Percentiles rank a stretch among this genome's conserved stretches.
These are phyloP conservation scores for Astragalus membranaceus DNA, from an alignment of 306 rosid genomes.

Conservation along the genomic window DNA sequence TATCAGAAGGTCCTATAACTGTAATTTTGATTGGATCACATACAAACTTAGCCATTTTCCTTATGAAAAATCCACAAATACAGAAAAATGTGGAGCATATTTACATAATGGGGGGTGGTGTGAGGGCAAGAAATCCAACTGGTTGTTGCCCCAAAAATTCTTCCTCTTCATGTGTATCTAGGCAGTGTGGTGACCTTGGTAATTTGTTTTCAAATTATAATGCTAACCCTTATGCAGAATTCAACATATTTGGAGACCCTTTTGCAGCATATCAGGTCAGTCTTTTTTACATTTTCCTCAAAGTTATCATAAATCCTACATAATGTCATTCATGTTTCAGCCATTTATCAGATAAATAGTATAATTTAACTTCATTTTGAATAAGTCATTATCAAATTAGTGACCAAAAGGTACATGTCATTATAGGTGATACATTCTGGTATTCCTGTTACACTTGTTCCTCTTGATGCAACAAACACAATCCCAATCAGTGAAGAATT, in stretches of 20 bases:
- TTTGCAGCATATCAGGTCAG: constrained; percentile 87
- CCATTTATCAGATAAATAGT: background rate
- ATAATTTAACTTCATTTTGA: background rate
- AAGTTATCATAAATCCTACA: no score
- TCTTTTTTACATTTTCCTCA: background rate
- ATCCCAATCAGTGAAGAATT: constrained; percentile 63
- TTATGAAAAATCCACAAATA: constrained; percentile 68
- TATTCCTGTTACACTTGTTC: constrained; percentile 78
- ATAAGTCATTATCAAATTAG: background rate
- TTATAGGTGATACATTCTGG: constrained; percentile 90
- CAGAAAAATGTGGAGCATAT: constrained; percentile 73
- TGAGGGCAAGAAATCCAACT: constrained; percentile 67
- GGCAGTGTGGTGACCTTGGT: constrained; percentile 74
- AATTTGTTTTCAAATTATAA: constrained; percentile 58
- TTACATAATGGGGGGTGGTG: constrained; percentile 86
- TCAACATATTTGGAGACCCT: constrained; percentile 89
- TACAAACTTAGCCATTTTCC: constrained; percentile 75
- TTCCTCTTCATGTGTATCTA: constrained; percentile 43
- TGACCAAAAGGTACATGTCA: background rate
- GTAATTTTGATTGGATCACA: constrained; percentile 63
- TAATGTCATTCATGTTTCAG: no score
- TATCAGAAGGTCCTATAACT: constrained; percentile 76
- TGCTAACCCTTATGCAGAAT: constrained; percentile 85
- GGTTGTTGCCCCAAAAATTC: constrained; percentile 65
- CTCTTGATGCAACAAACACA: constrained; percentile 91